These are phyloP conservation scores for Ploettnerulaceae sp. DNA, from an alignment of 2,329 filamentous ascomycete species.

Conservation along the genomic window DNA sequence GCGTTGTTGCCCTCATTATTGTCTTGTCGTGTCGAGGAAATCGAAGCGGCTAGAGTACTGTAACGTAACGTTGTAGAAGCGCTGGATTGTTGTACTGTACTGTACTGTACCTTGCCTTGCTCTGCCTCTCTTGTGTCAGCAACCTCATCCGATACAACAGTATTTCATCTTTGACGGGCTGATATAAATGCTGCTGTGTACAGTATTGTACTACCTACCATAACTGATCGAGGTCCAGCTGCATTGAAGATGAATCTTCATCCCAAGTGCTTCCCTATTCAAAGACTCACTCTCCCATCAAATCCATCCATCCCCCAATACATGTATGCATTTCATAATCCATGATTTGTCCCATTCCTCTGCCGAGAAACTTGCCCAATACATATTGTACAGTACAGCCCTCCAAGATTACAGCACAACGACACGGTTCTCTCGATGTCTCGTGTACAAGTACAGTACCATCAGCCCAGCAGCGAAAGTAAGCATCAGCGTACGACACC, in stretches of 20 bases:
- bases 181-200: conserved; percentile 1
- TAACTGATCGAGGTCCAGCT: not conserved
- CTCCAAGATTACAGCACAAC: too few relatives aligned
- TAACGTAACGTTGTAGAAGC: conserved; percentile 8
- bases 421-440: too few relatives aligned
- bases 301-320: too few relatives aligned
- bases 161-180: not conserved
- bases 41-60: not conserved
- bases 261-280: too few relatives aligned
- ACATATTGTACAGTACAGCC: too few relatives aligned
- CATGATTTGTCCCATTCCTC: too few relatives aligned
- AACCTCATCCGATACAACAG: not conserved
- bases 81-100: not conserved
- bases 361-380: too few relatives aligned
- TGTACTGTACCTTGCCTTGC: not conserved
- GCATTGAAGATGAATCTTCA: too few relatives aligned
- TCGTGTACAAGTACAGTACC: too few relatives aligned
- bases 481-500: not conserved
- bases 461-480: too few relatives aligned
- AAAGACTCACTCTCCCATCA: too few relatives aligned
- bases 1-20: not conserved
- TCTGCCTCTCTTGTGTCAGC: not conserved
- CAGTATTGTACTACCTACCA: not conserved
- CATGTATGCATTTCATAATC: too few relatives aligned
- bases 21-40: not conserved